Percentiles rank a stretch among this genome's conserved stretches.
phyloP scores from a whole-genome alignment of 1,139 yeast species.

The Nakaseomyces glabratus region DNA sequence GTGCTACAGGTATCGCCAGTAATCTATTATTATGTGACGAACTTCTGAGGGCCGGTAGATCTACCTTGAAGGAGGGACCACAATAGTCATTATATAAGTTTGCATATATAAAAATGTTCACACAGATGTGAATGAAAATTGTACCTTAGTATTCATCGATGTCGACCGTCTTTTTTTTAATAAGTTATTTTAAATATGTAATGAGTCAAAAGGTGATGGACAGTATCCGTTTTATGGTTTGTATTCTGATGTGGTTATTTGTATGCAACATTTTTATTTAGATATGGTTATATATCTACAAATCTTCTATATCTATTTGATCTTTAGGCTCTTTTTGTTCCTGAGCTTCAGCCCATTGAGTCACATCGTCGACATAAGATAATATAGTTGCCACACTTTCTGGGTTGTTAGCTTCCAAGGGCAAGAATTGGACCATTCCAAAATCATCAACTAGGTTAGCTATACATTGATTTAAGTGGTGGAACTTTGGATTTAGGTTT shows the following conservation, averaged over 20 bases:
- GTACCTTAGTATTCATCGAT: too few relatives aligned
- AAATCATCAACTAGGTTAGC: slow-evolving; percentile 91
- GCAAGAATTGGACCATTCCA: slow-evolving; percentile 96
- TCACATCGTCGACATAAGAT: slow-evolving; percentile 89
- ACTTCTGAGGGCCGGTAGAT: slow-evolving; percentile 89
- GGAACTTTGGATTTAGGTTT: slow-evolving; percentile 64
- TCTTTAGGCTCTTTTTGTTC: slow-evolving; percentile 95
- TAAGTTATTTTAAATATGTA: too few relatives aligned
- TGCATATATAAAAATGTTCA: slow-evolving; percentile 34
- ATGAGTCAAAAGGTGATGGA: too few relatives aligned
- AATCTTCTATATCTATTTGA: slow-evolving; percentile 51
- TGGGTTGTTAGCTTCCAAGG: slow-evolving; percentile 74
- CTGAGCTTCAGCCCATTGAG: slow-evolving; percentile 95
- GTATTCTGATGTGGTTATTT: too few relatives aligned
- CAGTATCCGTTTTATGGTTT: too few relatives aligned
- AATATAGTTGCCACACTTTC: slow-evolving; percentile 75
- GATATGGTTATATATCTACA: slow-evolving; percentile 9
- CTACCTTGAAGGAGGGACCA: slow-evolving; percentile 62
- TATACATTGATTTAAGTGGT: slow-evolving; percentile 66
- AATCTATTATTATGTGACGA: slow-evolving; percentile 92
- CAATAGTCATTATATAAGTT: slow-evolving; percentile 12
- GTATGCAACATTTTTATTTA: too few relatives aligned
- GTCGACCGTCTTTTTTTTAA: too few relatives aligned
- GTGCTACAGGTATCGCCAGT: slow-evolving; percentile 92
- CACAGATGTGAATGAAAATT: too few relatives aligned